Conservation (phyloP, 1,284 basidiomycete genomes). For the Cryptococcus amylolentus region DNA sequence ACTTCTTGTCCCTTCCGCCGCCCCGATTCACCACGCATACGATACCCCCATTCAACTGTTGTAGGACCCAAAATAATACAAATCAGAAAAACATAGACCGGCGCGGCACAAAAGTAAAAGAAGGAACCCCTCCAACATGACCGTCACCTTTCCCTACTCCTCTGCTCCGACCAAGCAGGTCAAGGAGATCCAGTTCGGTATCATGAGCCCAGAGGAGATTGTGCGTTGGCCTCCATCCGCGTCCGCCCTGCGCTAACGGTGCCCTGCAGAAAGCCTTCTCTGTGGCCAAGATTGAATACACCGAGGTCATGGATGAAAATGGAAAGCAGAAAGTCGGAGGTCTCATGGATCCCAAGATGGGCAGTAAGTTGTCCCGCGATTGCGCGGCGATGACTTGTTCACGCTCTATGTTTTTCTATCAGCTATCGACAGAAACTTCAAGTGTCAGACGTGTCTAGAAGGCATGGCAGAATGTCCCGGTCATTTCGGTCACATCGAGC, state of each 20-base stretch:
- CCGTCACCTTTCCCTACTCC: conserved; percentile 64
- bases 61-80: neutral
- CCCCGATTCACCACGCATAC: neutral
- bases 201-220: conserved; percentile 99
- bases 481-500: conserved; percentile 98
- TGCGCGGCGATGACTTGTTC: conserved; percentile 14
- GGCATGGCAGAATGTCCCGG: conserved; percentile 98
- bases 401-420: conserved; percentile 17
- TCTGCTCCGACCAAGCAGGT: conserved; percentile 90
- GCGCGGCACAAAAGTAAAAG: neutral
- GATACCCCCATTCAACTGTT: neutral
- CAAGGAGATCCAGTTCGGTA: conserved; percentile 98
- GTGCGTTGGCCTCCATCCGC: conserved; percentile 50
- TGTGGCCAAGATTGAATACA: conserved; percentile 95
- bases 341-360: conserved; percentile 96
- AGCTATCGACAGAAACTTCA: conserved; percentile 96
- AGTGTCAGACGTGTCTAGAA: conserved; percentile 99
- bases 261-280: conserved; percentile 84
- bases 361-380: conserved; percentile 55
- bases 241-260: conserved; percentile 2
- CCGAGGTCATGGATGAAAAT: conserved; percentile 95
- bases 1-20: neutral
- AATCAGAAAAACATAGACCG: neutral
- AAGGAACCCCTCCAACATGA: conserved; percentile 29
- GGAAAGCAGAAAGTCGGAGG: conserved; percentile 86